Evolutionary conservation across 2,329 filamentous ascomycete species (phyloP).

Genomic region (Trichophaea hybrida): DNA sequence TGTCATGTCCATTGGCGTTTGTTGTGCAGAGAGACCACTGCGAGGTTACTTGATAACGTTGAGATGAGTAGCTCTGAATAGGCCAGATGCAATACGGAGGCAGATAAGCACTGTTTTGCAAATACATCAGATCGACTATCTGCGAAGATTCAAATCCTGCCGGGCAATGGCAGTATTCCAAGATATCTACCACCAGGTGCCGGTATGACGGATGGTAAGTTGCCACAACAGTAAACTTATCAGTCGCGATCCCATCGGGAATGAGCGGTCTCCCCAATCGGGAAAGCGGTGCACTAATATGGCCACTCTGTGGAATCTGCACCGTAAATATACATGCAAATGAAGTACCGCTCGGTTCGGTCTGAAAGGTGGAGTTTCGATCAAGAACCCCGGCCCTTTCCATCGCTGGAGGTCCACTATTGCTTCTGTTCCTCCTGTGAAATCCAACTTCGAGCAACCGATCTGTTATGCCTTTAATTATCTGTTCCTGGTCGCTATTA

Average conservation of each 20-base stretch:
- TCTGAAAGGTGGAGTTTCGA: not conserved
- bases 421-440: not conserved
- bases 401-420: not conserved
- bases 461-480: not conserved
- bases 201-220: constrained; percentile 1
- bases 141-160: not conserved
- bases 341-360: not conserved
- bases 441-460: not conserved
- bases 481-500: not conserved
- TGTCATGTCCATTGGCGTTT: not conserved
- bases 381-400: not conserved
- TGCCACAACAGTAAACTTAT: constrained; percentile 3
- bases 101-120: not conserved
- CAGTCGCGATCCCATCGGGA: not conserved
- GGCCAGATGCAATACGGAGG: not conserved
- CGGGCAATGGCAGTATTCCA: not conserved
- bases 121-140: constrained; percentile 2
- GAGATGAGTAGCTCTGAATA: not conserved
- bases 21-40: constrained; percentile 1
- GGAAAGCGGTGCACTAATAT: not conserved
- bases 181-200: constrained; percentile 1
- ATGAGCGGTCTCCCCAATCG: constrained; percentile 1
- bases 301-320: not conserved
- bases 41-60: not conserved
- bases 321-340: constrained; percentile 5